Evolutionary conservation across 1,284 basidiomycete genomes (phyloP), one percentile per base, ranked within the genome.

Genomic region (Mycena citricolor): DNA sequence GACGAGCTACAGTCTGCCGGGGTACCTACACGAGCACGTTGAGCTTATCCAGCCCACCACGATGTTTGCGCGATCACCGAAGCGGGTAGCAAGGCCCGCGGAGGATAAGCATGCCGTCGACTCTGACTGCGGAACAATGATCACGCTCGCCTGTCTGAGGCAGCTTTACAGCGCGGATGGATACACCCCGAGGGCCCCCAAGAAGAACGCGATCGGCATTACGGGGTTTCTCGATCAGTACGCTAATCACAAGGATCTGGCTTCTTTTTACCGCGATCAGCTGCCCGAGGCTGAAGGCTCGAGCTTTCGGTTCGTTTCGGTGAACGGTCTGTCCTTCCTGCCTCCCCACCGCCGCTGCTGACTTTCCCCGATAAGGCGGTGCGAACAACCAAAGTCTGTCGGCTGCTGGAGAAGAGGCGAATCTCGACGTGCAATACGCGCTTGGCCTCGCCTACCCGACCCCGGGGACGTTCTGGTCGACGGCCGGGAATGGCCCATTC

Each of bases 31-130:
- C 47, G 65, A 67, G 4, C 85, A 90, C 56, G 60, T 89, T 32
- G 84, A 88, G 31, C 62, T 88, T 30, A 70, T 90, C 30, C 83
- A 86, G 47, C 87, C 87, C 0, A 90, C 87, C 0, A 86, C 84
- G 0, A 73, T 81, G 62, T 90, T 89, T 57, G 72, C 73, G 25
- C 51, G 36, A 33, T 43, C 35, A 30, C 54, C 19, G 44, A 49
- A 12, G 46, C 61, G 32, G 10, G 65, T 74, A 50, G 26, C 19
- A 21, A 44, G 16, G 16, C 28, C 4, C 28, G 16, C 3, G 4
- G 20, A 13, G 33, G 36, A n/a, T 0, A 45, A 47, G 23, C 22
- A 42, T n/a, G 39, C 54, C 28, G 70, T 83, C 4, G 74, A 83
- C 52, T 67, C 74, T 1, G 79, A 69, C 40, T 85, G 71, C 60